Evolutionary conservation across 257 asterid species (phyloP).

Genomic region (Solanum appendiculatum): DNA sequence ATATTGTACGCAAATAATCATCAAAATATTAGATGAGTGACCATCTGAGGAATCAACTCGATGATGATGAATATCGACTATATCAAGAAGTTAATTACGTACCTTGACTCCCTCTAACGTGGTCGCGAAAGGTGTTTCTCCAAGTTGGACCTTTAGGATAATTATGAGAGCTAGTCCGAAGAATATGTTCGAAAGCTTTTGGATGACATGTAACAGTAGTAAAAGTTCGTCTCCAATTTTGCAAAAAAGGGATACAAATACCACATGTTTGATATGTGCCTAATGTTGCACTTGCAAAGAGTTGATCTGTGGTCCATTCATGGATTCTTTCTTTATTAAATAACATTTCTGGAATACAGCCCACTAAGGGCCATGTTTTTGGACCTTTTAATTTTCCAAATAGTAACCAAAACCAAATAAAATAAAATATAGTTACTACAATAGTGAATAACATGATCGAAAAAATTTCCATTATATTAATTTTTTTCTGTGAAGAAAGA

Average conservation of each 20-base stretch:
- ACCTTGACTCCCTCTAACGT: neutral
- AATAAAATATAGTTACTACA: neutral
- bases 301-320: neutral
- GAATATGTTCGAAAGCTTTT: neutral
- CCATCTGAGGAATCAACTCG: no score
- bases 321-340: neutral
- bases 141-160: conserved; percentile 2
- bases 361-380: neutral
- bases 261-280: neutral
- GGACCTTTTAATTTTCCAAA: neutral
- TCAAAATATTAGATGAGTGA: no score
- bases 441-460: neutral
- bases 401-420: neutral
- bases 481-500: no score
- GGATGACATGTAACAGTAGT: neutral
- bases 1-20: no score
- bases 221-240: neutral
- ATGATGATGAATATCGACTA: no score
- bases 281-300: neutral
- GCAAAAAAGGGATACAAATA: neutral
- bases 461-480: neutral
- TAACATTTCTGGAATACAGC: neutral
- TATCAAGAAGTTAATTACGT: neutral
- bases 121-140: neutral
- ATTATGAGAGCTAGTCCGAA: neutral